Evolutionary conservation across 2,329 filamentous ascomycete genomes (phyloP).

Genomic region (Cercospora nicotianae): DNA sequence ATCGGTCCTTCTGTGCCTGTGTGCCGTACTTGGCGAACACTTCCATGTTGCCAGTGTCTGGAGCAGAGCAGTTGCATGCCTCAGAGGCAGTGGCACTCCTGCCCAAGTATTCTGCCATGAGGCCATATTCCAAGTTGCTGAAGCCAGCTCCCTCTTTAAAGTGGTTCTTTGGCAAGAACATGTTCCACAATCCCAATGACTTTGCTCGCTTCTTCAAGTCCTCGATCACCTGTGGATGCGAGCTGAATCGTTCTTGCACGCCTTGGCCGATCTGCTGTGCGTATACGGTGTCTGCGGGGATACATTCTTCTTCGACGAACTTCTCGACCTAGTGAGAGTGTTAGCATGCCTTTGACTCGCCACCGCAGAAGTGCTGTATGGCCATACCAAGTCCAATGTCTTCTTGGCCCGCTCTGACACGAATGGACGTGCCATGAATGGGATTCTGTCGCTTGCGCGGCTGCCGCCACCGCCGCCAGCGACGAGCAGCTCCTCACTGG

Average conservation of each 20-base stretch:
- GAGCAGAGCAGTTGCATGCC: constrained; percentile 69
- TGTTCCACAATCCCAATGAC: constrained; percentile 90
- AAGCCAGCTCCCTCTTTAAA: constrained; percentile 94
- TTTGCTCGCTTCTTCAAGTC: constrained; percentile 83
- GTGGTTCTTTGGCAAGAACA: constrained; percentile 93
- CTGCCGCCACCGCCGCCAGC: constrained; percentile 30
- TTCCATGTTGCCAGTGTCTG: constrained; percentile 55
- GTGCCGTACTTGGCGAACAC: constrained; percentile 55
- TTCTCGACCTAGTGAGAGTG: constrained; percentile 62
- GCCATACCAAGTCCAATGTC: constrained; percentile 70
- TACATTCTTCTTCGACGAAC: constrained; percentile 93
- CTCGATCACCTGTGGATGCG: constrained; percentile 79
- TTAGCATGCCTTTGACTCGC: neutral
- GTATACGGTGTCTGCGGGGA: constrained; percentile 73
- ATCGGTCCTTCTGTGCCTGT: constrained; percentile 51
- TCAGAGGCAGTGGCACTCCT: constrained; percentile 82
- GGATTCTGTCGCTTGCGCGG: constrained; percentile 58
- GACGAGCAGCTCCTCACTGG: constrained; percentile 35
- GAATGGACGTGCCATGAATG: constrained; percentile 58
- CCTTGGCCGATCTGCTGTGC: constrained; percentile 77
- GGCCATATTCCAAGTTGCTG: constrained; percentile 91
- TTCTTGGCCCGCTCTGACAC: constrained; percentile 84
- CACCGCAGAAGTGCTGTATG: neutral
- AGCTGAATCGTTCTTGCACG: constrained; percentile 66
- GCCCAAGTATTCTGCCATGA: constrained; percentile 95